Evolutionary conservation across 169 alveolate species (phyloP).

Genomic region (Condylostoma magnum): DNA sequence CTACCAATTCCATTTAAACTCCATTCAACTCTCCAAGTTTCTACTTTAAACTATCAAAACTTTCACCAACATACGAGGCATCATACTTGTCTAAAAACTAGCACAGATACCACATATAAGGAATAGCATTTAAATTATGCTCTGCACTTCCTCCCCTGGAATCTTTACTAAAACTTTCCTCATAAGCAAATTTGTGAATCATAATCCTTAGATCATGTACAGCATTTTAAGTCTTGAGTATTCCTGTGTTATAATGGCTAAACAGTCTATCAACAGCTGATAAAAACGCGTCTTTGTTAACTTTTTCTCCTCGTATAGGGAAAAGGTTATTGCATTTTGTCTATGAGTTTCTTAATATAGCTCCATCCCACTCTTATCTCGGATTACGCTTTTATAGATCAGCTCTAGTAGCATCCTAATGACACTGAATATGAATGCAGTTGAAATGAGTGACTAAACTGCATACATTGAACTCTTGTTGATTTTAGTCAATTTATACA

Average conservation of each 20-base stretch:
- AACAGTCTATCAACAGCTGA: slow-evolving; percentile 10
- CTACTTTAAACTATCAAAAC: too few relatives aligned
- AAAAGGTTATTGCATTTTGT: slow-evolving; percentile 56
- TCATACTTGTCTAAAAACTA: too few relatives aligned
- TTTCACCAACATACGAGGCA: too few relatives aligned
- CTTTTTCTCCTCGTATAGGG: slow-evolving; percentile 52
- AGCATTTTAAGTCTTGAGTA: not conserved
- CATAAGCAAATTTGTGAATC: not conserved
- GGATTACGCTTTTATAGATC: slow-evolving; percentile 48
- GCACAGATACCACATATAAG: slow-evolving; percentile 3
- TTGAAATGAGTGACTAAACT: slow-evolving; percentile 53
- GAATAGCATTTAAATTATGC: slow-evolving; percentile 21
- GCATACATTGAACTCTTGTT: not conserved
- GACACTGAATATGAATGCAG: slow-evolving; percentile 50
- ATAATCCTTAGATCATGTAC: not conserved
- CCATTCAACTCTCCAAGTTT: too few relatives aligned
- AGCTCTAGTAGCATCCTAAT: slow-evolving; percentile 49
- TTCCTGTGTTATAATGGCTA: not conserved
- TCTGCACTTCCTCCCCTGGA: slow-evolving; percentile 28
- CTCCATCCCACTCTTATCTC: slow-evolving; percentile 69
- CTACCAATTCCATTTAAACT: too few relatives aligned
- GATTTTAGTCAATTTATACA: not conserved
- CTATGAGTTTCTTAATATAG: slow-evolving; percentile 52
- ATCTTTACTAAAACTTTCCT: slow-evolving; percentile 22
- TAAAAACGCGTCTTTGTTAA: not conserved